These are phyloP conservation scores for Geranium incanum DNA, from an alignment of 441 rosid genomes.

Conservation along the genomic window DNA sequence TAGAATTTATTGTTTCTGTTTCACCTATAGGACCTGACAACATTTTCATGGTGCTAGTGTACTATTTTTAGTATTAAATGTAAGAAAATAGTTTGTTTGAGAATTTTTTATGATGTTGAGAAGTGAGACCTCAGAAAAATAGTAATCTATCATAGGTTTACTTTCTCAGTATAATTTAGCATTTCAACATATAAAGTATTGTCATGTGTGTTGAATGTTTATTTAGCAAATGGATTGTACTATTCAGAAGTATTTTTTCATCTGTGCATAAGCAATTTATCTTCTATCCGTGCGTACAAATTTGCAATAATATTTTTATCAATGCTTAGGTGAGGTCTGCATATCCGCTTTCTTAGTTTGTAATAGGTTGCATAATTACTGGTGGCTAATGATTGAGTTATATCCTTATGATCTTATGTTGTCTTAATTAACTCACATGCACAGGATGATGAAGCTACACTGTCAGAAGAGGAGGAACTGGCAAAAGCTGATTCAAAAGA, in stretches of 20 bases:
- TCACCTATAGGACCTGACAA: neutral
- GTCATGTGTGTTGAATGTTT: neutral
- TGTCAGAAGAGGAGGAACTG: conserved; percentile 79
- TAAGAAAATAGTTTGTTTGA: neutral
- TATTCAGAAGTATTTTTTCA: neutral
- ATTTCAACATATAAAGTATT: neutral
- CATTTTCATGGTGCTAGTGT: neutral
- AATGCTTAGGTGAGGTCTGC: neutral
- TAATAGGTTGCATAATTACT: conserved; percentile 7
- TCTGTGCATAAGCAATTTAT: neutral
- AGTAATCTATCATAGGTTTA: neutral
- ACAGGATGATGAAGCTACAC: conserved; percentile 95
- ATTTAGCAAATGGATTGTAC: neutral
- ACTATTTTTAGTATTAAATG: neutral
- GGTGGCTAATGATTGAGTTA: neutral
- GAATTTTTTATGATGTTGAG: neutral
- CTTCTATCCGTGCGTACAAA: too few relatives aligned
- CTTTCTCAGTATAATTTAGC: neutral
- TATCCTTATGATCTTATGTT: conserved; percentile 13
- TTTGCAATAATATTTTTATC: neutral
- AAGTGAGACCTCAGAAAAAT: neutral
- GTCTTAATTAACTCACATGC: conserved; percentile 18
- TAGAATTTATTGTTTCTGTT: neutral
- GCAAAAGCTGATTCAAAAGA: conserved; percentile 63
- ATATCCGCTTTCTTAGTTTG: neutral